Conservation (phyloP, 2,329 filamentous ascomycete genomes). For the Paracoccidioides lutzii region DNA sequence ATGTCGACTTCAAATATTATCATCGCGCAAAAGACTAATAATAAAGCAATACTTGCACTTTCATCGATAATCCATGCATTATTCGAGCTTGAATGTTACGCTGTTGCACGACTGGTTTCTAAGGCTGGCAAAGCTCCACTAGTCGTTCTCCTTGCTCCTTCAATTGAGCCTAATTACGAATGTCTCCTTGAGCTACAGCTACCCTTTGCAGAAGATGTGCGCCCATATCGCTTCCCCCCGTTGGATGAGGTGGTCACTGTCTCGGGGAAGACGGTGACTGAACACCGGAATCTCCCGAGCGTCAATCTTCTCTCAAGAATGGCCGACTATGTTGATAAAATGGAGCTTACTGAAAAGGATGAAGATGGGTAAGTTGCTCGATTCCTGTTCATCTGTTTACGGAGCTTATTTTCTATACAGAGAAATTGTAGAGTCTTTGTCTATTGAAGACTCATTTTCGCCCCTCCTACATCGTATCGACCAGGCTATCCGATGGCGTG, state of each 20-base stretch:
- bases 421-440: conserved; percentile 53
- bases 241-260: conserved; percentile 77
- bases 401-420: conserved; percentile 18
- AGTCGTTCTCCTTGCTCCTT: conserved; percentile 66
- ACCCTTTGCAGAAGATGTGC: conserved; percentile 84
- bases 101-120: conserved; percentile 68
- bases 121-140: conserved; percentile 72
- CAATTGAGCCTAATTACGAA: conserved; percentile 65
- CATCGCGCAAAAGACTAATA: conserved; percentile 62
- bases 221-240: conserved; percentile 82
- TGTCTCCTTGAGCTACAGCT: conserved; percentile 81
- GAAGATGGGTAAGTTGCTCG: conserved; percentile 52
- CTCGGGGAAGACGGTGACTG: conserved; percentile 64
- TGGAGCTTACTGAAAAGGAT: conserved; percentile 68
- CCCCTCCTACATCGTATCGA: conserved; percentile 80
- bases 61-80: conserved; percentile 85
- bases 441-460: conserved; percentile 70
- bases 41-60: conserved; percentile 70
- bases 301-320: conserved; percentile 65
- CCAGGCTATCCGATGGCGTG: conserved; percentile 70
- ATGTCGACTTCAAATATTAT: conserved; percentile 73
- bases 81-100: conserved; percentile 71
- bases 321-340: conserved; percentile 81
- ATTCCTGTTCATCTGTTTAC: conserved; percentile 5
- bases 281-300: conserved; percentile 72